Evolutionary conservation across 352 stramenopile genomes (phyloP).

Genomic region (Globisporangium alternatum): DNA sequence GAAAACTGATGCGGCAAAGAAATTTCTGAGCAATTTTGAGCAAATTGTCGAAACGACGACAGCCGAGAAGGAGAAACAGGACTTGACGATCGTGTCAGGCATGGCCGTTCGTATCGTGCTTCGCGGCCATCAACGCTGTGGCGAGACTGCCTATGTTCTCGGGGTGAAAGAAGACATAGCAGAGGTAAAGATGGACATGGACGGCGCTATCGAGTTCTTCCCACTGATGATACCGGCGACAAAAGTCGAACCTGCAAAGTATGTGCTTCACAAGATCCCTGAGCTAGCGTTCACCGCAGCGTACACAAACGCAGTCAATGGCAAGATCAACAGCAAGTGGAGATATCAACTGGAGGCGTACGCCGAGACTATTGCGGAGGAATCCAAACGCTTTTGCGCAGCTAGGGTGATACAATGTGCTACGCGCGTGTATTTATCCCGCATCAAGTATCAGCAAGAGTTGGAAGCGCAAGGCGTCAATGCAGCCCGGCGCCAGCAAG

Average conservation of each 20-base stretch:
- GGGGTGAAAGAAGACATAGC: slow-evolving; percentile 57
- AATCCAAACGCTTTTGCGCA: slow-evolving; percentile 67
- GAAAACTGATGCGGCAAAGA: slow-evolving; percentile 47
- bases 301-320: slow-evolving; percentile 30
- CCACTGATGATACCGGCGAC: slow-evolving; percentile 56
- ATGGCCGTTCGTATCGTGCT: slow-evolving; percentile 77
- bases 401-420: slow-evolving; percentile 75
- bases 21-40: slow-evolving; percentile 60
- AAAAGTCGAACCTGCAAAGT: slow-evolving; percentile 49
- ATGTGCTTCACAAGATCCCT: slow-evolving; percentile 56
- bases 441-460: slow-evolving; percentile 56
- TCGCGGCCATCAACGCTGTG: slow-evolving; percentile 66
- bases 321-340: slow-evolving; percentile 49
- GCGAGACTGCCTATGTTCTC: slow-evolving; percentile 75
- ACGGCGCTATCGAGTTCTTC: slow-evolving; percentile 79
- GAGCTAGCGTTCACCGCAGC: slow-evolving; percentile 61
- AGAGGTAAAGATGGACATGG: slow-evolving; percentile 81
- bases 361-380: slow-evolving; percentile 50
- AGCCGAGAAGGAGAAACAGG: slow-evolving; percentile 35
- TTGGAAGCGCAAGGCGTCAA: slow-evolving; percentile 68
- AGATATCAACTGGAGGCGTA: slow-evolving; percentile 57
- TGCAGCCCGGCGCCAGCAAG: slow-evolving; percentile 53
- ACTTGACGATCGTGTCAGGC: slow-evolving; percentile 36
- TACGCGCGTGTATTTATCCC: slow-evolving; percentile 59
- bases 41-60: slow-evolving; percentile 41